phyloP scores from a whole-genome alignment of 257 asterid genomes.

The Verbascum thapsus region DNA sequence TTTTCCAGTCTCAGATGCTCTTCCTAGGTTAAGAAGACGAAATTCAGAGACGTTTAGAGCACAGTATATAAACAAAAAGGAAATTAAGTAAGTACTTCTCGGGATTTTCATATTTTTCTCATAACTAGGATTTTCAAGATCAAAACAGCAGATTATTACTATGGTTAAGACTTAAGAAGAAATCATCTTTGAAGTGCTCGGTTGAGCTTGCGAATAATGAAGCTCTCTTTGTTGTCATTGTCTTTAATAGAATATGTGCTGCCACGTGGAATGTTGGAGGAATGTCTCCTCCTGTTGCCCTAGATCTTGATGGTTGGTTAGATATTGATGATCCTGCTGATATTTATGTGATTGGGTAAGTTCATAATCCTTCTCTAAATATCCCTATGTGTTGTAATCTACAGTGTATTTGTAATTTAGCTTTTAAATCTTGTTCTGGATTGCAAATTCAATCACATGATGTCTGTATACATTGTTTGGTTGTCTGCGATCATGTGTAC shows the following conservation, averaged over 20 bases:
- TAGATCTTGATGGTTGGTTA: slow-evolving; percentile 81
- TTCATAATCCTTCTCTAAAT: neutral
- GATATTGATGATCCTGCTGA: slow-evolving; percentile 82
- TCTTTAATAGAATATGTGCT: slow-evolving; percentile 47
- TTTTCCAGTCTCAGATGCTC: slow-evolving; percentile 46
- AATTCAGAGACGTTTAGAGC: slow-evolving; percentile 88
- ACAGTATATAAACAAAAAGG: slow-evolving; percentile 75
- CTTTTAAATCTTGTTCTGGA: neutral
- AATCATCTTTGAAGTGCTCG: neutral
- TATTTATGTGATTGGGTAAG: slow-evolving; percentile 86
- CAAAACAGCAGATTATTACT: neutral
- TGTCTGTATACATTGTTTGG: too few relatives aligned
- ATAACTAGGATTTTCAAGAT: slow-evolving; percentile 20
- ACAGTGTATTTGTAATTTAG: neutral
- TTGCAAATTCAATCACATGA: too few relatives aligned
- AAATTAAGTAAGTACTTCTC: slow-evolving; percentile 58
- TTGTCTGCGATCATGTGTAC: too few relatives aligned
- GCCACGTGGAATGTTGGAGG: slow-evolving; percentile 91
- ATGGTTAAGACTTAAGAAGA: neutral
- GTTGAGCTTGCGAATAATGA: slow-evolving; percentile 1
- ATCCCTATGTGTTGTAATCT: slow-evolving; percentile 5
- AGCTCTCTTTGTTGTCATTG: slow-evolving; percentile 19
- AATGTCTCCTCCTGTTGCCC: slow-evolving; percentile 65
- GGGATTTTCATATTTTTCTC: neutral
- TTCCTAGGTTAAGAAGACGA: slow-evolving; percentile 73